Evolutionary conservation across 148 eudicot genomes (phyloP).

Genomic region (Fallopia convolvulus): DNA sequence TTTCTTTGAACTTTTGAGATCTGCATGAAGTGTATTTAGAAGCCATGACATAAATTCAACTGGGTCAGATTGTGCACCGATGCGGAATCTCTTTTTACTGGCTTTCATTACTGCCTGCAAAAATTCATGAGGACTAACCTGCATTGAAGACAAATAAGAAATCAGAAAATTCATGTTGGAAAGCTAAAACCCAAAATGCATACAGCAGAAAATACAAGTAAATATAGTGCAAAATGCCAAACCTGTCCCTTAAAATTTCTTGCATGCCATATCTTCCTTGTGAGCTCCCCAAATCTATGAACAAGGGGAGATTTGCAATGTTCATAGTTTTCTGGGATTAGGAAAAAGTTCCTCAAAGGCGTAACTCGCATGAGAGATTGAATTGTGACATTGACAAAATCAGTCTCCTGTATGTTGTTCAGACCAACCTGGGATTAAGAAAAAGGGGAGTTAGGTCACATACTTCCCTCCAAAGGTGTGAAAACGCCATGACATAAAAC

Average conservation of each 20-base stretch:
- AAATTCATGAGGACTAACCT: constrained; percentile 99
- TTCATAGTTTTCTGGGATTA: constrained; percentile 85
- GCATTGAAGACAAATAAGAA: constrained; percentile 17
- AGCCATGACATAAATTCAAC: constrained; percentile 99
- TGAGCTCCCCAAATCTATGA: constrained; percentile 94
- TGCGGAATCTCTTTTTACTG: constrained; percentile 75
- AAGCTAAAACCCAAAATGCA: neutral
- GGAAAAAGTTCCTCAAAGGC: constrained; percentile 90
- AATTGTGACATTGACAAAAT: constrained; percentile 91
- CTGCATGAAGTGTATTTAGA: constrained; percentile 67
- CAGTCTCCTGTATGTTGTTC: constrained; percentile 86
- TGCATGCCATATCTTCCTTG: constrained; percentile 91
- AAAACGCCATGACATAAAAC: neutral
- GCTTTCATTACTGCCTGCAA: constrained; percentile 96
- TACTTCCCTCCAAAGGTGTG: neutral
- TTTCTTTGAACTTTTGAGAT: constrained; percentile 61
- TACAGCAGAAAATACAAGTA: neutral
- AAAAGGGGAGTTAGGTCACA: neutral
- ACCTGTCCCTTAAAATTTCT: constrained; percentile 99
- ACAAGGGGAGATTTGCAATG: constrained; percentile 78
- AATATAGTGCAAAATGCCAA: constrained; percentile 11
- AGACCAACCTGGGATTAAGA: constrained; percentile 62
- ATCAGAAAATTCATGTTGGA: neutral
- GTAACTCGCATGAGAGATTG: constrained; percentile 95
- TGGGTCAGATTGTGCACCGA: constrained; percentile 90